phyloP scores from a whole-genome alignment of 2,329 filamentous ascomycete genomes.

The Aspergillus carbonarius region DNA sequence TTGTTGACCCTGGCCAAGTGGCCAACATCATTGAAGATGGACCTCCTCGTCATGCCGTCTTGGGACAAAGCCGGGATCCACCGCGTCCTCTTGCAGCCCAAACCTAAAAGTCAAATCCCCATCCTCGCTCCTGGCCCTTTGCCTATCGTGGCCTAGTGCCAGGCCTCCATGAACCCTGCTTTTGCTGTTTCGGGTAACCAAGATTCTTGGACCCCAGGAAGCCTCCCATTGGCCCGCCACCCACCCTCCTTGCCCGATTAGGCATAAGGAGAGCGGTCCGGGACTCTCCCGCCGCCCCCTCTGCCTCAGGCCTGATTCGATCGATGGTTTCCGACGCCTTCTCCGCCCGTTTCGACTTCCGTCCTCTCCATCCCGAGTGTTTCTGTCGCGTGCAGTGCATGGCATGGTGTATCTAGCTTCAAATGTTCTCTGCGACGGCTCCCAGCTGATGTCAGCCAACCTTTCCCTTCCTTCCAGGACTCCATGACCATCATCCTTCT shows the following conservation, averaged over 20 bases:
- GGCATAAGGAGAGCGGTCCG: conserved; percentile 2
- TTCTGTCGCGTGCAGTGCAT: background rate
- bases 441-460: background rate
- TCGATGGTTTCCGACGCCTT: background rate
- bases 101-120: conserved; percentile 18
- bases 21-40: background rate
- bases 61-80: conserved; percentile 12
- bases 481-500: background rate
- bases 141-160: conserved; percentile 7
- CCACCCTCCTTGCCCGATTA: background rate
- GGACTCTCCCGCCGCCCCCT: background rate
- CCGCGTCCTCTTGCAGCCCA: conserved; percentile 5
- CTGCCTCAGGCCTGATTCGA: conserved; percentile 1
- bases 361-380: background rate
- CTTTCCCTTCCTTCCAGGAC: background rate
- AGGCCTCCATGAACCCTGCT: conserved; percentile 15
- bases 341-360: background rate
- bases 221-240: background rate
- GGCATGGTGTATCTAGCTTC: background rate
- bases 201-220: conserved; percentile 13
- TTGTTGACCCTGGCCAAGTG: background rate
- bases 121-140: conserved; percentile 10
- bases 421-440: background rate
- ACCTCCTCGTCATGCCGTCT: conserved; percentile 20
- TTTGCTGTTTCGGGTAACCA: conserved; percentile 23